These are phyloP conservation scores for Glycine tomentella DNA, from an alignment of 306 rosid genomes.

Conservation along the genomic window DNA sequence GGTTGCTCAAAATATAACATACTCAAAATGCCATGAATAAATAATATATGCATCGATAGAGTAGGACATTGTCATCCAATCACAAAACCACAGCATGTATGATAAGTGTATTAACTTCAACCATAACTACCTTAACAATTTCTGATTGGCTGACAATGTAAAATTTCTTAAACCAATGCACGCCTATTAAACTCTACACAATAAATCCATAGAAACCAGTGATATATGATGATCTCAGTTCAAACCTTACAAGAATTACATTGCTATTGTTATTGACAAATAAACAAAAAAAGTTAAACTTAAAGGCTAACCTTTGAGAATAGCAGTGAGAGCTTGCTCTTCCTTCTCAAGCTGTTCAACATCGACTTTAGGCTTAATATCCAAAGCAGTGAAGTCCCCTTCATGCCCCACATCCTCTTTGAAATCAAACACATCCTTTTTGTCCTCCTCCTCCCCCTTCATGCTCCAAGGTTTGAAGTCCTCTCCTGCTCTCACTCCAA, in stretches of 20 bases:
- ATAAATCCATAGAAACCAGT: neutral
- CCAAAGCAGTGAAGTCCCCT: slow-evolving; percentile 40
- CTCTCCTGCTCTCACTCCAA: slow-evolving; percentile 46
- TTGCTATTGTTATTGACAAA: no score
- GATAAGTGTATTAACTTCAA: neutral
- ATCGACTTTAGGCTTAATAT: slow-evolving; percentile 46
- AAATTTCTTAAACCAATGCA: no score
- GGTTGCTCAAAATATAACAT: neutral
- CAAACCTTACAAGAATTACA: no score
- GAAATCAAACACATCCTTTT: slow-evolving; percentile 55
- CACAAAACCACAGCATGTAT: neutral
- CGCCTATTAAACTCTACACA: neutral
- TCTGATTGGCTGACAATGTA: no score
- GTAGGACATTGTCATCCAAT: neutral
- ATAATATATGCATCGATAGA: neutral
- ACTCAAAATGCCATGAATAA: no score
- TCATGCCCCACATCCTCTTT: slow-evolving; percentile 42
- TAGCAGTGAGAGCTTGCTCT: slow-evolving; percentile 67
- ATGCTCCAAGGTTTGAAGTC: slow-evolving; percentile 66
- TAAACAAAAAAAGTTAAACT: no score
- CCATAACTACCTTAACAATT: neutral
- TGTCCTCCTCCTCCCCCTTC: slow-evolving; percentile 63
- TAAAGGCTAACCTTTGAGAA: slow-evolving; percentile 65
- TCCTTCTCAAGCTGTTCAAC: slow-evolving; percentile 61
- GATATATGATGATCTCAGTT: neutral